These are phyloP conservation scores for Camelina laxa DNA, from an alignment of 345 rosid species.

Conservation along the genomic window DNA sequence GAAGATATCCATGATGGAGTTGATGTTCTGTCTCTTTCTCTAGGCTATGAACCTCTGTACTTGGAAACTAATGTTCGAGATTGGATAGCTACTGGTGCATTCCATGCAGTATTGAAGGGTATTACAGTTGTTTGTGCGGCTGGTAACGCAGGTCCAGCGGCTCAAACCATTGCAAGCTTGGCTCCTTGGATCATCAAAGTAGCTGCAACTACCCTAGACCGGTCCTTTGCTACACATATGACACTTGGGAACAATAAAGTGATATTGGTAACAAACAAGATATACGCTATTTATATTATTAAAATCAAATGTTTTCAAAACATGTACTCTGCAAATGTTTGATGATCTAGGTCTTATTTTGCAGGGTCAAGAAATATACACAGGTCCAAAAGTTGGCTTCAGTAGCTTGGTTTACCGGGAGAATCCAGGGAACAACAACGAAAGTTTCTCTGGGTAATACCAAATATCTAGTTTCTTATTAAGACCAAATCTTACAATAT, in stretches of 20 bases:
- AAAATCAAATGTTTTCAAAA: neutral
- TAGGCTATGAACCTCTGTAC: constrained; percentile 42
- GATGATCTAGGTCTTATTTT: neutral
- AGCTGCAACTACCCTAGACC: constrained; percentile 58
- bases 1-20: constrained; percentile 61
- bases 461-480: neutral
- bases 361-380: constrained; percentile 44
- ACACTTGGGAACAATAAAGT: constrained; percentile 44
- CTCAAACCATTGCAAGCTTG: constrained; percentile 47
- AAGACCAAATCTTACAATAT: neutral
- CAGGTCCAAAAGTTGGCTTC: constrained; percentile 38
- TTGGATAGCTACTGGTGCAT: constrained; percentile 51
- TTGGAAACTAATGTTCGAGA: constrained; percentile 46
- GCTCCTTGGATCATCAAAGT: constrained; percentile 62
- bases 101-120: constrained; percentile 54
- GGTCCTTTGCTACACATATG: constrained; percentile 50
- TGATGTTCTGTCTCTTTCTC: constrained; percentile 54
- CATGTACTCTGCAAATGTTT: neutral
- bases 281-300: neutral
- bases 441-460: constrained; percentile 27
- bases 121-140: constrained; percentile 48
- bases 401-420: constrained; percentile 46
- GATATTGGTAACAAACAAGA: constrained; percentile 41
- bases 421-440: constrained; percentile 33
- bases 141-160: constrained; percentile 45